These are phyloP conservation scores for Irpex rosettiformis DNA, from an alignment of 1,284 basidiomycete species.

Conservation along the genomic window DNA sequence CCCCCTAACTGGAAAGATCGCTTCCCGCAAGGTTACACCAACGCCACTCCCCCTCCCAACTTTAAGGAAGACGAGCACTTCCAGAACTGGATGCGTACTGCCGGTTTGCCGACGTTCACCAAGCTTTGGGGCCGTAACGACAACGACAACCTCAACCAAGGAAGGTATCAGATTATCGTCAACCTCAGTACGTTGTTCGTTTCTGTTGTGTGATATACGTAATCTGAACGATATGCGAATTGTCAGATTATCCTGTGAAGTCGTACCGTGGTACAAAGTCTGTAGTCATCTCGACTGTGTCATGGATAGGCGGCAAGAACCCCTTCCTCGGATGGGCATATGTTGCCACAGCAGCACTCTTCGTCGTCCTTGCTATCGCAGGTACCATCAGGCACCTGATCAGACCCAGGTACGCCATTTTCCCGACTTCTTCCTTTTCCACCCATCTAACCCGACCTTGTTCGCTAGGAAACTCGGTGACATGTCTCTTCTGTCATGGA, in stretches of 20 bases:
- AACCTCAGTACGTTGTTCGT: slow-evolving; percentile 71
- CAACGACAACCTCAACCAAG: slow-evolving; percentile 64
- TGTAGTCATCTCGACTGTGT: slow-evolving; percentile 93
- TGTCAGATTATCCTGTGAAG: slow-evolving; percentile 87
- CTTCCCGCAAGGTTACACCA: slow-evolving; percentile 78
- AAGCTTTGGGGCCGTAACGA: slow-evolving; percentile 96
- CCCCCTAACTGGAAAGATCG: slow-evolving; percentile 87
- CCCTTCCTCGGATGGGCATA: slow-evolving; percentile 98
- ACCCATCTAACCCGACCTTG: slow-evolving; percentile 7
- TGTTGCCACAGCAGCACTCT: slow-evolving; percentile 84
- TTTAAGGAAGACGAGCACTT: slow-evolving; percentile 87
- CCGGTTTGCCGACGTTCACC: slow-evolving; percentile 94
- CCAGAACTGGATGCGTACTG: slow-evolving; percentile 99
- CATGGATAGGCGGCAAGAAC: slow-evolving; percentile 98
- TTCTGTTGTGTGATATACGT: too few relatives aligned
- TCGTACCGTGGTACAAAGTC: slow-evolving; percentile 95
- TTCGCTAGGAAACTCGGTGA: slow-evolving; percentile 66
- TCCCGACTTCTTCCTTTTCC: slow-evolving; percentile 16
- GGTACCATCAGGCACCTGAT: slow-evolving; percentile 93
- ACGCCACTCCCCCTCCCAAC: slow-evolving; percentile 69
- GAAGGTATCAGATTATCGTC: slow-evolving; percentile 76
- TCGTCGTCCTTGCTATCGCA: slow-evolving; percentile 82
- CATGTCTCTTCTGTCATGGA: slow-evolving; percentile 87
- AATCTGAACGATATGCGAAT: too few relatives aligned
- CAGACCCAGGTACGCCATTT: slow-evolving; percentile 76